Evolutionary conservation across 495 filamentous ascomycete genomes (phyloP).

Genomic region (Podospora didyma): DNA sequence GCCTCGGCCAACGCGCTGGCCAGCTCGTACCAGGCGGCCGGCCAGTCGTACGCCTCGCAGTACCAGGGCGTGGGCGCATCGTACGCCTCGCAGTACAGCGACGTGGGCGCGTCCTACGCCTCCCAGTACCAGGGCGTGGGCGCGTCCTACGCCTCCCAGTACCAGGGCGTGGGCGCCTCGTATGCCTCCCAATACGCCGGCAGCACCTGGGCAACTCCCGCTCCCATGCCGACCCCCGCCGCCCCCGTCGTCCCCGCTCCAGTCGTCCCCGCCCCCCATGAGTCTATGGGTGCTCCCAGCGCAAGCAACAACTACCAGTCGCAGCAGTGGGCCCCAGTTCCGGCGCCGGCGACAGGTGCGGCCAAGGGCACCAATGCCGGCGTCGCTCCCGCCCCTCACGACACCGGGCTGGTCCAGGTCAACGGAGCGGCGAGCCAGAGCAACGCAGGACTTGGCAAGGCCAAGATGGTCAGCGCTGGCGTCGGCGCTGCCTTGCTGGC

Average conservation of each 20-base stretch:
- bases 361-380: neutral
- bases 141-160: neutral
- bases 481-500: slow-evolving; percentile 4
- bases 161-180: neutral
- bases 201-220: neutral
- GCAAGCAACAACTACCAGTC: neutral
- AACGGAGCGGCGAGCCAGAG: slow-evolving; percentile 2
- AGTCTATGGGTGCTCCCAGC: too few species aligned
- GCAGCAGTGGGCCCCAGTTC: too few species aligned
- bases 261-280: too few species aligned
- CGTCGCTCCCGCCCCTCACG: neutral
- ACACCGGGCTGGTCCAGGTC: slow-evolving; percentile 12
- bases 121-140: neutral
- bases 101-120: neutral
- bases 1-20: slow-evolving; percentile 3
- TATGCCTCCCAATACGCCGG: neutral
- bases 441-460: neutral
- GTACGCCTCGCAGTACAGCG: neutral
- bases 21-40: neutral
- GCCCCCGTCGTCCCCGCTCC: neutral
- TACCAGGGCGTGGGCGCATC: neutral
- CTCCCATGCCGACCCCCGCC: too few species aligned
- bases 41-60: neutral
- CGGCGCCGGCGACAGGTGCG: neutral
- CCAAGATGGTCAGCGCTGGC: slow-evolving; percentile 3